Base-by-base conservation (phyloP, 106 monocot species). In the Allium sativum region DNA sequence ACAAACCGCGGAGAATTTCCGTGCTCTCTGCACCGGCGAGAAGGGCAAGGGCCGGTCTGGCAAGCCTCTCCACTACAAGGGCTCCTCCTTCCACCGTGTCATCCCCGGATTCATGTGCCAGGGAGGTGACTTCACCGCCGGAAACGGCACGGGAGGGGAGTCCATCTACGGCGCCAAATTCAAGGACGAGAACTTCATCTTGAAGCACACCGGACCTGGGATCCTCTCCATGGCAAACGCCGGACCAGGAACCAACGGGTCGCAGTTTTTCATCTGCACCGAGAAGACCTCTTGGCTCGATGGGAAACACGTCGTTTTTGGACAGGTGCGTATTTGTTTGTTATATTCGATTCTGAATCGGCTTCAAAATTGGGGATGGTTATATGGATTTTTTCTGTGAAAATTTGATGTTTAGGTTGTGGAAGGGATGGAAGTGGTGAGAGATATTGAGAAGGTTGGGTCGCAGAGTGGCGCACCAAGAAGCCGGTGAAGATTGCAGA, bases 31-130 rank as follows among this genome's bases (percentile, higher is more conserved):
- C 79, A 92, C 92, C 12, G 86, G 92, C 65, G 92, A 92, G 76
- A 87, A 81, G 71, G 92, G 92, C 21, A 7, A 45, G 3, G 84
- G 84, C 16, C 67, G 78, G 10, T 66, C 70, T 7, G 81, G 87
- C 60, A 92, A 84, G 92, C 79, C 72, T 17, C 92, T 87, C 59
- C 92, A 87, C 76, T 87, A 68, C 71, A 87, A 83, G 79, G 87
- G 87, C 0, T 79, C 82, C 0, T 18, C 64, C 61, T 92, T 92
- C 74, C 92, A 92, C 84, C 78, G 92, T 13, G 82, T 92, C 64
- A 87, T 92, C 72, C 92, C 92, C 9, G 51, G 55, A 8, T 92
- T 92, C 81, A 92, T 92, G 92, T 87, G 86, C 76, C 92, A 92
- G 69, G 87, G 92, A 41, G 92, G 92, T 40, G 92, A 92, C 74